Conservation (phyloP, 768 basidiomycete species). For the Lentinula aciculospora region DNA sequence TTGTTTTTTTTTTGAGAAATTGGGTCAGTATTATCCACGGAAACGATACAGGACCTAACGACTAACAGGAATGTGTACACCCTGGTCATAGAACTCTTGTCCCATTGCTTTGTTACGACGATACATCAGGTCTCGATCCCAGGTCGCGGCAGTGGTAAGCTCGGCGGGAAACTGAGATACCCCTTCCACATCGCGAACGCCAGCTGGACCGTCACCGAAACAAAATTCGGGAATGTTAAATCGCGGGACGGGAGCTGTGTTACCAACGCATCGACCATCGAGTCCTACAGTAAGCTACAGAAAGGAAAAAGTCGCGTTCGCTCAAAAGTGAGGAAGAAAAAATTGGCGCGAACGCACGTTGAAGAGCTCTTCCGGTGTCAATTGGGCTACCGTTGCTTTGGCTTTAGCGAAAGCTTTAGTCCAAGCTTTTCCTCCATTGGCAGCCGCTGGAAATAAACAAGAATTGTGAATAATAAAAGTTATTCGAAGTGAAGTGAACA, state of each 20-base stretch:
- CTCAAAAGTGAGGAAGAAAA: not conserved
- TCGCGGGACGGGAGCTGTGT: not conserved
- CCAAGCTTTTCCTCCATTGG: conserved; percentile 3
- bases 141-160: conserved; percentile 10
- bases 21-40: no score
- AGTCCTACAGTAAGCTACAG: not conserved
- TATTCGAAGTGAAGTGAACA: not conserved
- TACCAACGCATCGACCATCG: not conserved
- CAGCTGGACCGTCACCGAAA: conserved; percentile 1
- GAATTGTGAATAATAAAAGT: not conserved
- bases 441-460: not conserved
- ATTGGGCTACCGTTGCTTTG: not conserved
- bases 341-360: not conserved
- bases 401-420: not conserved
- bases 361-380: not conserved
- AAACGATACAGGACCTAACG: not conserved
- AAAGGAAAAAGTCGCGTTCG: no score
- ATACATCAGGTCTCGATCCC: conserved; percentile 36
- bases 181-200: not conserved
- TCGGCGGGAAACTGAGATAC: conserved; percentile 1
- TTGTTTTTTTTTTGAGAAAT: no score
- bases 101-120: conserved; percentile 38
- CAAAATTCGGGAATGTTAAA: not conserved
- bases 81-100: conserved; percentile 38
- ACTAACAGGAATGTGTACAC: conserved; percentile 30